Evolutionary conservation across 2,329 filamentous ascomycete species (phyloP).

Genomic region (Emergomyces orientalis): DNA sequence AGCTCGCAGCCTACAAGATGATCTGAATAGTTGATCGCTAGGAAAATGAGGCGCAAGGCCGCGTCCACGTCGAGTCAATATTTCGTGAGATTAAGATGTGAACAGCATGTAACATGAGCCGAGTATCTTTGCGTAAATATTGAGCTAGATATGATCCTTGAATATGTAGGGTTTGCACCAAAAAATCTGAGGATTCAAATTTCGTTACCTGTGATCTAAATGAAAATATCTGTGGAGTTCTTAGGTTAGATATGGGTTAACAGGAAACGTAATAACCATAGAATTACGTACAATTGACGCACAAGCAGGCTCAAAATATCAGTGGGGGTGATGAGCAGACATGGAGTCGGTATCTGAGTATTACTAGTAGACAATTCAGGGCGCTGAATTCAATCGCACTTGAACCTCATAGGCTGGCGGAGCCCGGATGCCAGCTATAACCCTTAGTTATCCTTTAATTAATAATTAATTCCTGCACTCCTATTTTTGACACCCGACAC

Average conservation of each 20-base stretch:
- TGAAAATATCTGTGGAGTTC: background rate
- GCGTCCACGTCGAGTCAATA: background rate
- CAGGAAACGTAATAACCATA: background rate
- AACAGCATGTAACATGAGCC: no score
- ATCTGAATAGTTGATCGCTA: background rate
- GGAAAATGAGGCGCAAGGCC: background rate
- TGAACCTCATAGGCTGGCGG: background rate
- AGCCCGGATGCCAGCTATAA: background rate
- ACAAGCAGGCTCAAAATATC: background rate
- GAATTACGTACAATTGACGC: background rate
- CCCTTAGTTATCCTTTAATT: background rate
- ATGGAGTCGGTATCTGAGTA: background rate
- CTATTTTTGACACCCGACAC: background rate
- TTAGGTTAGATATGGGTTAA: background rate
- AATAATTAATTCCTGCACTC: background rate
- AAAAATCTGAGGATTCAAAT: background rate
- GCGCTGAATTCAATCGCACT: background rate
- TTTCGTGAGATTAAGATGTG: no score
- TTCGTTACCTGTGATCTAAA: background rate
- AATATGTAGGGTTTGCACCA: no score
- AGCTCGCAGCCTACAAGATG: no score
- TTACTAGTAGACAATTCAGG: background rate
- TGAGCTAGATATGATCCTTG: no score
- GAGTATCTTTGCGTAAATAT: no score
- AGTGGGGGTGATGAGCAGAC: background rate